Conservation (phyloP, 306 rosid genomes). For the Spatholobus suberectus region DNA sequence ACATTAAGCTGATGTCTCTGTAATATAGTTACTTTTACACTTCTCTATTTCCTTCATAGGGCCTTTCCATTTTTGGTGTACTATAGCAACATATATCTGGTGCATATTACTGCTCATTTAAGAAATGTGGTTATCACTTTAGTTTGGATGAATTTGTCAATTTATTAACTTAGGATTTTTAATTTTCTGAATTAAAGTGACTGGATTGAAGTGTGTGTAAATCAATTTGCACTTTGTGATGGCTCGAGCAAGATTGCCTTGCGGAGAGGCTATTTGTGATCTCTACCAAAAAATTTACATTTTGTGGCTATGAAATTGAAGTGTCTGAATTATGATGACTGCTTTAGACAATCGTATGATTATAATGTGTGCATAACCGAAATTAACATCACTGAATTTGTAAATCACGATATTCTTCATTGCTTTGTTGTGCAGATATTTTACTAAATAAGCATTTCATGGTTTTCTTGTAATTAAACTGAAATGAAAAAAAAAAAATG, state of each 20-base stretch:
- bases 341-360: slow-evolving; percentile 3
- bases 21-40: slow-evolving; percentile 5
- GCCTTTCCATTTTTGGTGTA: neutral
- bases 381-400: slow-evolving; percentile 65
- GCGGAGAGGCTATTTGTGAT: too few relatives aligned
- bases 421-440: slow-evolving; percentile 20
- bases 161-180: neutral
- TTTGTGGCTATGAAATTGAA: slow-evolving; percentile 26
- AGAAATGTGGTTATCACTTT: slow-evolving; percentile 18
- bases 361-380: slow-evolving; percentile 70
- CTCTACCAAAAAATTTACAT: too few relatives aligned
- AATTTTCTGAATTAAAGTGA: neutral
- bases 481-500: neutral
- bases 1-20: slow-evolving; percentile 1
- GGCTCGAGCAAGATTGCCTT: too few relatives aligned
- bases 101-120: slow-evolving; percentile 6
- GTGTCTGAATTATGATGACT: slow-evolving; percentile 20
- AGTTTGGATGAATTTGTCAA: slow-evolving; percentile 7
- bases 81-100: slow-evolving; percentile 5
- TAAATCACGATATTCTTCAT: slow-evolving; percentile 69
- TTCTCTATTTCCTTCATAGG: neutral
- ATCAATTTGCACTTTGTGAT: too few relatives aligned
- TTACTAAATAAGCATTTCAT: slow-evolving; percentile 9
- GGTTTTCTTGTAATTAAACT: neutral
- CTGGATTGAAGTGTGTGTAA: too few relatives aligned